Evolutionary conservation across 1,139 yeast species (phyloP), one percentile per base, ranked within the genome.

Genomic region (Sugiyamaella pinicola): DNA sequence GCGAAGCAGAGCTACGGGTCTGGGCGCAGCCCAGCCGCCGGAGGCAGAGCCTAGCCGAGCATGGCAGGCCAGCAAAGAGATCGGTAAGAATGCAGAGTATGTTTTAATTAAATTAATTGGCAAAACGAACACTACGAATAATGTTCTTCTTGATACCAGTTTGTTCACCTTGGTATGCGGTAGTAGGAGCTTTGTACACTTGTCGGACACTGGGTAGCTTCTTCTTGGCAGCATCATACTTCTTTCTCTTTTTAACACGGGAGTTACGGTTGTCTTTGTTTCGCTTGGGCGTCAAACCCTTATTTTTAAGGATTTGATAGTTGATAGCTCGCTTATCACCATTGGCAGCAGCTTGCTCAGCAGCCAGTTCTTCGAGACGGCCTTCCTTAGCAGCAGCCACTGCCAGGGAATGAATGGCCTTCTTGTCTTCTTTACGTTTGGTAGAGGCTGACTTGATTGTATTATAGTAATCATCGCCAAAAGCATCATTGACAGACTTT

Each of bases 241-340:
- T 89, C 83, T 84, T 87, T 79, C 98, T 86, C 95, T 93, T 93
- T 79, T 93, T 93, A 67, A 93, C 98, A 74, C 99, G 85, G 40
- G 98, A 82, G 69, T 93, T 95, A 74, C 98, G 81, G 76, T 87
- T 84, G 62, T 89, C 97, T 78, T 93, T 93, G 77, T 87, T 87
- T 69, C 96, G 81, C 71, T 85, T 86, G 21, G 96, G 91, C 1
- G 97, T 89, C 61, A 93, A 83, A 67, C 99, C 99, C 76, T 88
- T 90, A 72, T 91, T 91, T 78, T 90, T 90, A 74, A 88, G 79
- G 59, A 91, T 91, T 74, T 91, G 98, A 74, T 84, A 93, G 69
- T 87, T 90, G 68, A 93, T 80, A 2, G 98, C 98, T 69, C 99
- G 86, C 77, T 93, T 93, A 52, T 96, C 97, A 62, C 85, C 83